phyloP scores from a whole-genome alignment of 805 yeast genomes.

The Lipomyces anomalus region DNA sequence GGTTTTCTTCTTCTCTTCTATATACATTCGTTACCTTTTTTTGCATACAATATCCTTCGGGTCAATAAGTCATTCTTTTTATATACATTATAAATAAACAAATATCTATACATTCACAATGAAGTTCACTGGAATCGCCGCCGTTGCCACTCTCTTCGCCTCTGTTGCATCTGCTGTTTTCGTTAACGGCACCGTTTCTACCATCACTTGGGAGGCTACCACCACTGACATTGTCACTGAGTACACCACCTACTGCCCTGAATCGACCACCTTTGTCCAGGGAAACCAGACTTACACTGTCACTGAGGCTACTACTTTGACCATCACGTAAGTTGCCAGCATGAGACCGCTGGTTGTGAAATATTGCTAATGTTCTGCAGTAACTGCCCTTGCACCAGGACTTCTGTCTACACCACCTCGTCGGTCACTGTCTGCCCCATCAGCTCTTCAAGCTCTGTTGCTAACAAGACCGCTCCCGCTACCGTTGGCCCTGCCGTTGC shows the following conservation, averaged over 20 bases:
- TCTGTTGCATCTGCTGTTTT: constrained; percentile 24
- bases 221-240: constrained; percentile 55
- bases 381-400: constrained; percentile 77
- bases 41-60: background rate
- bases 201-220: constrained; percentile 44
- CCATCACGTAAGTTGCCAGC: constrained; percentile 47
- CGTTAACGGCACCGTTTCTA: constrained; percentile 36
- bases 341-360: background rate
- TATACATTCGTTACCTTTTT: background rate
- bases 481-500: constrained; percentile 23
- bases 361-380: constrained; percentile 1
- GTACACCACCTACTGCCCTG: constrained; percentile 80
- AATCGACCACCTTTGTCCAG: constrained; percentile 57
- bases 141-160: constrained; percentile 23
- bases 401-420: constrained; percentile 32
- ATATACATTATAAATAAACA: background rate
- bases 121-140: constrained; percentile 24
- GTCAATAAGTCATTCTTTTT: background rate
- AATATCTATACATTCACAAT: constrained; percentile 14
- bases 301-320: constrained; percentile 72
- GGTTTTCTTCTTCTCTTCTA: background rate
- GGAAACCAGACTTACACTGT: constrained; percentile 68
- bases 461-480: constrained; percentile 16
- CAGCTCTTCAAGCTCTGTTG: constrained; percentile 21
- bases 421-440: constrained; percentile 33